Base-by-base conservation (phyloP, 768 basidiomycete genomes). In the Suillus fuscotomentosus region DNA sequence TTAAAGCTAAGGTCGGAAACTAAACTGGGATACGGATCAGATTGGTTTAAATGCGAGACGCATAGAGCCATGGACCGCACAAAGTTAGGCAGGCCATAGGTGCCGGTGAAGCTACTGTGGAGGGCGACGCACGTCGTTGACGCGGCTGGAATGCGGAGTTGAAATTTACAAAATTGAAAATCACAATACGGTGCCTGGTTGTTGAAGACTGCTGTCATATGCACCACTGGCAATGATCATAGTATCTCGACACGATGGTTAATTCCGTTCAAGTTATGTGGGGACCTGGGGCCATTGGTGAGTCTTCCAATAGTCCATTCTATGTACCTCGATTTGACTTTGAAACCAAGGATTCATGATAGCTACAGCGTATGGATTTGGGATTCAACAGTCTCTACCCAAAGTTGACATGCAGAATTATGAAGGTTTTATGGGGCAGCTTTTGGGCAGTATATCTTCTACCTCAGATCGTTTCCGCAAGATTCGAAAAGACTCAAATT, bases 201-300 rank as follows among this genome's bases (percentile, higher is more conserved):
- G 14, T 38, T 38, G 36, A 38, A 38, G 36, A 41, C 13, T 41
- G 41, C 41, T 41, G 45, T 47, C 45, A 47, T 11, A 13, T 22
- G 47, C 22, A 50, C 7, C 3, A 31, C 31, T 31, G 31, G 31
- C 31, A 20, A 45, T 45, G 20, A 24, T 50, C 22, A 47, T 27
- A 34, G 53, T 54, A 36, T 36, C 20, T 20, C 20, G 5, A 54
- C 31, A 54, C n/a, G 38, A 72, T 72, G 69, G 50, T 13, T 27
- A 1, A 17, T 22, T 5, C 63, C 4, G 27, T 39, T 57, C 34
- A 50, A 15, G 22, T 41, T 17, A 27, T 34, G 11, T 71, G 66
- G 66, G 65, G 62, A 14, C 68, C 70, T 36, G 68, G 68, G 20
- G 27, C 65, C n/a, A 64, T 71, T 51, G 71, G 71, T 67, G 54